Evolutionary conservation across 2,329 filamentous ascomycete species (phyloP).

Genomic region (Phyllosticta citrichinensis): DNA sequence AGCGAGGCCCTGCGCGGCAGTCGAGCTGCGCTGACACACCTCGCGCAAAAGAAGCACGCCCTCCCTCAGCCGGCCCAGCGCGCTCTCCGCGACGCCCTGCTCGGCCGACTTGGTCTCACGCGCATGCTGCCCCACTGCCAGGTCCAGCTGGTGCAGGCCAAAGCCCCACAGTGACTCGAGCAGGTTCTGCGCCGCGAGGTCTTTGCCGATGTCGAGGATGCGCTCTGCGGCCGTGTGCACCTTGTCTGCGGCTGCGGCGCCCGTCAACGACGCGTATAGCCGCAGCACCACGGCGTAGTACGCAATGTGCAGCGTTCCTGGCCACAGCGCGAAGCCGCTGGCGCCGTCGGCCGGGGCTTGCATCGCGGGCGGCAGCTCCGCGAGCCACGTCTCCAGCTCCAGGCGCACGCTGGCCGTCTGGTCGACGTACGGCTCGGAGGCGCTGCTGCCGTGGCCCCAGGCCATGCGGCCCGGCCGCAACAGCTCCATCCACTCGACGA

Average conservation of each 20-base stretch:
- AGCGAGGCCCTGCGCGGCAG: not conserved
- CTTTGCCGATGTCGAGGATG: not conserved
- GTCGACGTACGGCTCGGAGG: not conserved
- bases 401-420: not conserved
- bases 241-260: not conserved
- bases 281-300: not conserved
- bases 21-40: not conserved
- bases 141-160: not conserved
- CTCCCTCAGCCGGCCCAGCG: not conserved
- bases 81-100: not conserved
- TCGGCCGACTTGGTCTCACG: not conserved
- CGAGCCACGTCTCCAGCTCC: not conserved
- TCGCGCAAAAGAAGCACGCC: not conserved
- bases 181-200: not conserved
- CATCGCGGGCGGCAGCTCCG: not conserved
- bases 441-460: not conserved
- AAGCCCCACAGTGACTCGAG: not conserved
- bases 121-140: not conserved
- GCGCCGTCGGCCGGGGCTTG: not conserved
- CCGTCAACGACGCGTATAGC: not conserved
- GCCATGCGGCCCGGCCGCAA: not conserved
- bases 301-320: not conserved
- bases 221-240: not conserved
- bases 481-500: not conserved
- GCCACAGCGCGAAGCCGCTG: not conserved